Base-by-base conservation (phyloP, 352 stramenopile genomes). In the Phytopythium montanum region DNA sequence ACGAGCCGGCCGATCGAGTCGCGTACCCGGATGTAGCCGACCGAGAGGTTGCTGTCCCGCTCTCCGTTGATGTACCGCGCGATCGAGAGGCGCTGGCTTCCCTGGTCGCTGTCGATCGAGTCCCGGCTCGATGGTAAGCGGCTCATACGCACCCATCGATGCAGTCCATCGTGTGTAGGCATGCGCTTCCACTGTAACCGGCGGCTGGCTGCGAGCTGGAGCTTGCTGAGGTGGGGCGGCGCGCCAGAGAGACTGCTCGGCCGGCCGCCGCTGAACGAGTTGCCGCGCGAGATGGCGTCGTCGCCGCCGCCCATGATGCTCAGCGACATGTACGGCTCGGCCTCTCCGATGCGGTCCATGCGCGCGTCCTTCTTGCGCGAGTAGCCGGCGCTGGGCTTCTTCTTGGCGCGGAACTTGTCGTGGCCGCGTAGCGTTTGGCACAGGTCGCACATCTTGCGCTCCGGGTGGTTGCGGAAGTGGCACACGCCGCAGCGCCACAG, bases 401-500 rank as follows among this genome's bases (percentile, higher is more conserved):
- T 69, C 42, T 68, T 70, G 46, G 70, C 66, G 21, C 79, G 64
- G 26, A 85, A 73, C 48, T 72, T 60, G 44, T 92, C 84, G 0
- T 77, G 68, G 41, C 81, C 81, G 7, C 78, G 62, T 31, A 76
- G 39, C 7, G 81, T 96, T 61, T 95, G 86, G 62, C 89, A 97
- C 59, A 96, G 61, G 54, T 92, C 85, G 73, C 89, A 97, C 50
- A 83, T 68, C 56, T 88, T 87, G 38, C 81, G 76, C 38, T 90
- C 79, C 9, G 86, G 84, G 50, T 92, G 76, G 64, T 97, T 97
- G 25, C 88, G 80, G 66, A 97, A 97, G n/a, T 86, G 83, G 63
- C 87, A 97, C 2, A 96, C 84, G 25, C 72, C 75, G 61, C 89
- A 97, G n/a, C 75, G 72, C 89, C 89, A 97, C 16, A 93, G 68